phyloP scores from a whole-genome alignment of 176 grass and related monocot species.

The Neostapfia colusana region DNA sequence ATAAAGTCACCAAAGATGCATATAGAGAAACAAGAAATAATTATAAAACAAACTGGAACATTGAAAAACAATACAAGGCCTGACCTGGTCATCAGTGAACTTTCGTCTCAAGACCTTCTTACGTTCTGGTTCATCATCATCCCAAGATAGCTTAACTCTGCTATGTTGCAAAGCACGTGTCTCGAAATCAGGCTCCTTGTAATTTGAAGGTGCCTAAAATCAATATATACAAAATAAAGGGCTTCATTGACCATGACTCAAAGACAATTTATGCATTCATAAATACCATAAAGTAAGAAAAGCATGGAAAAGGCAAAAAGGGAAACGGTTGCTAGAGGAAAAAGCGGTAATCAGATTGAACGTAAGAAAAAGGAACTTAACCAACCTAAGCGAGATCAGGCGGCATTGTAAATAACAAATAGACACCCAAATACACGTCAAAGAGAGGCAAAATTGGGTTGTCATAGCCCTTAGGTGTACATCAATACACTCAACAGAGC shows the following conservation, averaged over 20 bases:
- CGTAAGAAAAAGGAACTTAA: background rate
- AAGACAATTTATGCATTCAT: conserved; percentile 3
- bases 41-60: conserved; percentile 10
- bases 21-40: conserved; percentile 28
- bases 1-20: conserved; percentile 14
- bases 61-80: background rate
- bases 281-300: background rate
- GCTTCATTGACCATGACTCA: conserved; percentile 4
- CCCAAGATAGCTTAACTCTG: conserved; percentile 81
- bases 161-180: conserved; percentile 86
- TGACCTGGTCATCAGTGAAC: conserved; percentile 83
- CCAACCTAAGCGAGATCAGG: background rate
- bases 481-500: background rate
- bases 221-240: conserved; percentile 13
- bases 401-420: background rate
- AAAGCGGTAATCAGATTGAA: background rate
- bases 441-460: background rate
- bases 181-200: conserved; percentile 80
- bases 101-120: conserved; percentile 72
- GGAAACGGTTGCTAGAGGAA: background rate
- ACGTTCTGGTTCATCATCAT: conserved; percentile 83
- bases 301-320: background rate
- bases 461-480: background rate
- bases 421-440: background rate
- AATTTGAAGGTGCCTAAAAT: conserved; percentile 59